A percentile compares a stretch with the other conserved stretches of the same genome.
Evolutionary conservation across 2,329 filamentous ascomycete species (phyloP).

Genomic region (Trichoderma gracile): DNA sequence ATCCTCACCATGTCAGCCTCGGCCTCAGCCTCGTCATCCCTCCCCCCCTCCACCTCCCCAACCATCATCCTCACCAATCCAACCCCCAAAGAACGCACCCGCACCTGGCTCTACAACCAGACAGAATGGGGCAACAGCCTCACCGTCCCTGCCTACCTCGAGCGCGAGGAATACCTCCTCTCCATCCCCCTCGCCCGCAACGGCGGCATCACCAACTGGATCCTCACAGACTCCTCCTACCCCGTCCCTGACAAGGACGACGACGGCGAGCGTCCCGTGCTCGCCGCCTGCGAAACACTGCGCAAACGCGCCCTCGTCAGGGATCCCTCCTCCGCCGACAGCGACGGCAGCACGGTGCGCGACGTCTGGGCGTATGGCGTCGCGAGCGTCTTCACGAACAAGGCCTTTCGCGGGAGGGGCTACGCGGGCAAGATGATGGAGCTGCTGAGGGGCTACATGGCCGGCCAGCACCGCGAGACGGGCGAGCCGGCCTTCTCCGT

Average conservation of each 20-base stretch:
- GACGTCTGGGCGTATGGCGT: slow-evolving; percentile 71
- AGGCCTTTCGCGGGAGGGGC: slow-evolving; percentile 65
- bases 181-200: slow-evolving; percentile 59
- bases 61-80: slow-evolving; percentile 52
- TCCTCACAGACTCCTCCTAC: slow-evolving; percentile 53
- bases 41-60: slow-evolving; percentile 32
- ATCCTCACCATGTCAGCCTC: slow-evolving; percentile 1
- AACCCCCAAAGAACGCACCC: slow-evolving; percentile 54
- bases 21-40: slow-evolving; percentile 10
- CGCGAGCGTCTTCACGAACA: slow-evolving; percentile 75
- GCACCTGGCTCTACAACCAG: slow-evolving; percentile 58
- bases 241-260: slow-evolving; percentile 26
- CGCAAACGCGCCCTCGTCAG: slow-evolving; percentile 58
- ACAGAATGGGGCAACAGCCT: slow-evolving; percentile 61
- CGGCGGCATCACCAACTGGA: slow-evolving; percentile 63
- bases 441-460: slow-evolving; percentile 56
- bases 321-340: slow-evolving; percentile 28
- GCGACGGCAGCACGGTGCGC: slow-evolving; percentile 37
- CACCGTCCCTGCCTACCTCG: slow-evolving; percentile 55
- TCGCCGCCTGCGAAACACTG: slow-evolving; percentile 65
- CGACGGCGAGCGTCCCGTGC: slow-evolving; percentile 51
- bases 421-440: slow-evolving; percentile 77
- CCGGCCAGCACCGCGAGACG: slow-evolving; percentile 31
- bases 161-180: slow-evolving; percentile 59
- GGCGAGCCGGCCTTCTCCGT: slow-evolving; percentile 64